Conservation (phyloP, 2,329 filamentous ascomycete genomes). For the Clarireedia monteithiana region DNA sequence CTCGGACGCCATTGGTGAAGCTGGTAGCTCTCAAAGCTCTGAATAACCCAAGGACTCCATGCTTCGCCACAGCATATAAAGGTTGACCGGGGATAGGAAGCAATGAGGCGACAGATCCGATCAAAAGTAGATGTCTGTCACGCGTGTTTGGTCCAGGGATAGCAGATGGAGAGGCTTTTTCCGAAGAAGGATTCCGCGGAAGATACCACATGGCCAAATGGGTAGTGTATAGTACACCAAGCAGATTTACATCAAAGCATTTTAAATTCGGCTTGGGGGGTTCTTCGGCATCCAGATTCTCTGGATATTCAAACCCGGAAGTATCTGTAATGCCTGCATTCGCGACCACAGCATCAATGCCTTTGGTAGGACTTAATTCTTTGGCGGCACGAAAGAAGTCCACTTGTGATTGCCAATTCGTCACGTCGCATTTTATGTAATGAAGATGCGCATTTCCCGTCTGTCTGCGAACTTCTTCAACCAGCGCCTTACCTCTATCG, state of each 20-base stretch:
- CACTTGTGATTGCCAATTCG: slow-evolving; percentile 56
- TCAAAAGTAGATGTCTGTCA: slow-evolving; percentile 54
- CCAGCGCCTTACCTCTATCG: slow-evolving; percentile 44
- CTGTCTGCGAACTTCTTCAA: slow-evolving; percentile 41
- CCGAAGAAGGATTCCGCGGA: slow-evolving; percentile 39
- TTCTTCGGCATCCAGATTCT: slow-evolving; percentile 35
- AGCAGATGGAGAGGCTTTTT: slow-evolving; percentile 26
- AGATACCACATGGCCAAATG: slow-evolving; percentile 57
- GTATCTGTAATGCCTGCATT: slow-evolving; percentile 54
- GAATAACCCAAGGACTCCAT: slow-evolving; percentile 58
- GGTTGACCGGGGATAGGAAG: slow-evolving; percentile 36
- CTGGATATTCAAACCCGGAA: slow-evolving; percentile 36
- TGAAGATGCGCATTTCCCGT: slow-evolving; percentile 38
- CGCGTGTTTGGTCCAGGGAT: slow-evolving; percentile 28
- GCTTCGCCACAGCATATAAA: slow-evolving; percentile 56
- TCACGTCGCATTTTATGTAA: slow-evolving; percentile 57
- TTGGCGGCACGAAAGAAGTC: slow-evolving; percentile 53
- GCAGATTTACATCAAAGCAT: slow-evolving; percentile 55
- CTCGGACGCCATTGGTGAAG: slow-evolving; percentile 43
- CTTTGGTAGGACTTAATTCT: slow-evolving; percentile 43
- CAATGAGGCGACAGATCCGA: slow-evolving; percentile 54
- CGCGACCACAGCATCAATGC: slow-evolving; percentile 56
- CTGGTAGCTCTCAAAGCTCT: slow-evolving; percentile 46
- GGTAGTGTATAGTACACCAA: slow-evolving; percentile 55
- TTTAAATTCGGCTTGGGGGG: slow-evolving; percentile 43